Base-by-base conservation (phyloP, 345 rosid genomes). In the Arabidopsis suecica region DNA sequence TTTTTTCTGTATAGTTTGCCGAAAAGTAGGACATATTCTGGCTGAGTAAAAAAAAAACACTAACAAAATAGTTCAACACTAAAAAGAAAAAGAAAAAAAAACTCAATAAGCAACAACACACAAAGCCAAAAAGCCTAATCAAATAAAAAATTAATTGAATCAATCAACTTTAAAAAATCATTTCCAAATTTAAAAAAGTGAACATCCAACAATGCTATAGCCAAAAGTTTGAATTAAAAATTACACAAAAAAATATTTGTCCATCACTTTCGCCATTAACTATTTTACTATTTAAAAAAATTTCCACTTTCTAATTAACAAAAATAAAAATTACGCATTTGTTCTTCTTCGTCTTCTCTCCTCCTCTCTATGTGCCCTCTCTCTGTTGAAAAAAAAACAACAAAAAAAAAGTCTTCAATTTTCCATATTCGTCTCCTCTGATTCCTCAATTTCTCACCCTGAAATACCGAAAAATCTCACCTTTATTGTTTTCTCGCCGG, bases 181-280 rank as follows among this genome's bases (percentile, higher is more conserved):
- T 40, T 33, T 51, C 69, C 58, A 9, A 53, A 53, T 51, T 36
- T 49, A 12, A 47, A 69, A 68, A 76, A 61, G 75, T 62, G 34
- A 53, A 33, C 12, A 54, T 69, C 65, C 76, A 77, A 47, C 71
- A 45, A 70, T 48, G 75, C 75, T 4, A 70, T 69, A 63, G 71
- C 25, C 48, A 61, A 69, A 68, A 65, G 23, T 69, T 44, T 47
- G 65, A 62, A 69, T 23, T 5, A 23, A 36, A 63, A 9, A 49
- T 9, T 51, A 68, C 2, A 41, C 18, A 45, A 6, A 50, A 5
- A 60, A 68, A 4, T 14, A 58, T 5, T 16, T 55, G 54, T 20
- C 71, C 71, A 70, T 77, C 71, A 23, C 80, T 77, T 77, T 77
- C 80, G 1, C 71, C 65, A 63, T 61, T 76, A 47, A 66, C 71